phyloP scores from a whole-genome alignment of 495 filamentous ascomycete species.

The Apiosordaria backusii region DNA sequence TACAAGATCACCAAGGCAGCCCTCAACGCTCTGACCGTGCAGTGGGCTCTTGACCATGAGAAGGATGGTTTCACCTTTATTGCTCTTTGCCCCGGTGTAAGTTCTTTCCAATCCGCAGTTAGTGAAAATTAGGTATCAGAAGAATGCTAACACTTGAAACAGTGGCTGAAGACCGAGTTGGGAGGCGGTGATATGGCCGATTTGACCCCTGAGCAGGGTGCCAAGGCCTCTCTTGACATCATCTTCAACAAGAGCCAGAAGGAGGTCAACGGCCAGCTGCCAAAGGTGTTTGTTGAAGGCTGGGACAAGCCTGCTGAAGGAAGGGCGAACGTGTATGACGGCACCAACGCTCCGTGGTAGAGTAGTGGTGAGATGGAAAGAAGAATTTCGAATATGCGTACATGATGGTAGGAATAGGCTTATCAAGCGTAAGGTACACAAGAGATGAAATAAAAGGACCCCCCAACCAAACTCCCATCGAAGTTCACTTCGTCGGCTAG shows the following conservation, averaged over 20 bases:
- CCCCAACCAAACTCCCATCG: no score
- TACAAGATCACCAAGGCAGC: slow-evolving; percentile 55
- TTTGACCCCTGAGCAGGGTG: slow-evolving; percentile 42
- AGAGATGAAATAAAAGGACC: no score
- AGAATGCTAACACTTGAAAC: background rate
- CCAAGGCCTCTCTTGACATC: slow-evolving; percentile 45
- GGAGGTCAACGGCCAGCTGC: slow-evolving; percentile 43
- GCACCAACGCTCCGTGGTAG: slow-evolving; percentile 5
- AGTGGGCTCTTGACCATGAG: slow-evolving; percentile 43
- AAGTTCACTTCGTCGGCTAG: no score
- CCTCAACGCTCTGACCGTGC: slow-evolving; percentile 48
- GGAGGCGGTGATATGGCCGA: slow-evolving; percentile 37
- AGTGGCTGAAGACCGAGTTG: slow-evolving; percentile 11
- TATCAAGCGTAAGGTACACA: no score
- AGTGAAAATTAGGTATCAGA: background rate
- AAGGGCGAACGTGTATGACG: slow-evolving; percentile 12
- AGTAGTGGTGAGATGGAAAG: background rate
- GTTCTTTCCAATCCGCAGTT: slow-evolving; percentile 23
- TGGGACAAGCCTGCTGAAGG: slow-evolving; percentile 33
- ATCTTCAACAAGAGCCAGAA: slow-evolving; percentile 34
- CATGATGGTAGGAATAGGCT: background rate
- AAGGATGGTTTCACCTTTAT: slow-evolving; percentile 46
- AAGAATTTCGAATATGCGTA: background rate
- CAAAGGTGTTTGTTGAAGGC: slow-evolving; percentile 44
- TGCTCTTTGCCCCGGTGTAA: slow-evolving; percentile 43